Conservation (phyloP, 495 filamentous ascomycete genomes). For the Xylaria palmicola region DNA sequence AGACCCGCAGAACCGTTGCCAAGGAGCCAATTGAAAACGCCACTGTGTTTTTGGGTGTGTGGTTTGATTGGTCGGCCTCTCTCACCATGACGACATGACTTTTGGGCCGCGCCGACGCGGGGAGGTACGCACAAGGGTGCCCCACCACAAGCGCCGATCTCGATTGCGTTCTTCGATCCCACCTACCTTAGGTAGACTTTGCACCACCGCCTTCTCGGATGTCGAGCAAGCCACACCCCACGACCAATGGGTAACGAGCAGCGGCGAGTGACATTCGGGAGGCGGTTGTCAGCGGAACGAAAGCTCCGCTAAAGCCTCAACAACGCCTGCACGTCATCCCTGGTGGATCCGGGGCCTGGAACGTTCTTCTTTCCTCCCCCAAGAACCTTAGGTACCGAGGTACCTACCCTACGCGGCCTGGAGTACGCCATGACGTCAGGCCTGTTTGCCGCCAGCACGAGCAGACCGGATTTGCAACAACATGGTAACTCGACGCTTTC, state of each 20-base stretch:
- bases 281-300: not conserved
- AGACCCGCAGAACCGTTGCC: no score
- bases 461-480: no score
- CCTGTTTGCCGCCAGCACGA: no score
- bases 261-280: not conserved
- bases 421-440: no score
- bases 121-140: not conserved
- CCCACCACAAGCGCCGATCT: slow-evolving; percentile 4
- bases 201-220: not conserved
- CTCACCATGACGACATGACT: slow-evolving; percentile 5
- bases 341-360: no score
- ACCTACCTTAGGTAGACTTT: not conserved
- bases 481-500: no score
- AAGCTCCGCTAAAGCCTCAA: slow-evolving; percentile 14
- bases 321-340: not conserved
- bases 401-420: no score
- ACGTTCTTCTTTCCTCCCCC: no score
- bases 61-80: not conserved
- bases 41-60: no score
- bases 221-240: not conserved
- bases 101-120: not conserved
- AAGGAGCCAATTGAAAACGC: no score
- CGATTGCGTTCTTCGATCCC: slow-evolving; percentile 6
- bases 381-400: no score
- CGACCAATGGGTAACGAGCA: not conserved